phyloP scores from a whole-genome alignment of 1,139 yeast species.

The Pichia sp. region DNA sequence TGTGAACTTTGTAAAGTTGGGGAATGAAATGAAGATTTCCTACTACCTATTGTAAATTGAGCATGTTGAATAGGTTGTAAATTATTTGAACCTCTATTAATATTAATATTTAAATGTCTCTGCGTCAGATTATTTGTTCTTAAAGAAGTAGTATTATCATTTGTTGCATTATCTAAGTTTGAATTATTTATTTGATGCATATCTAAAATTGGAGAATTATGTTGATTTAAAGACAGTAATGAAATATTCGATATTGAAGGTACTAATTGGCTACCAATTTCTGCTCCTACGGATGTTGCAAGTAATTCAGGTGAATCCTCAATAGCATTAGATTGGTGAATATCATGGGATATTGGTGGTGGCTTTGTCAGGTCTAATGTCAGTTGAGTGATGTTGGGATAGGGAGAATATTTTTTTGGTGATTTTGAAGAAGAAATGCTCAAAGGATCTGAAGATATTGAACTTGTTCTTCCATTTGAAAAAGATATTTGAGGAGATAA shows the following conservation, averaged over 20 bases:
- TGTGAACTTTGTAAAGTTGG: slow-evolving; percentile 13
- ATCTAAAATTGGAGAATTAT: neutral
- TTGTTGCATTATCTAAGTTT: neutral
- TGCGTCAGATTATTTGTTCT: neutral
- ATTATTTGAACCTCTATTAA: slow-evolving; percentile 4
- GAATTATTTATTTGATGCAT: neutral
- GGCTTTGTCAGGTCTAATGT: slow-evolving; percentile 3
- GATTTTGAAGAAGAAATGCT: slow-evolving; percentile 1
- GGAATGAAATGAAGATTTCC: slow-evolving; percentile 17
- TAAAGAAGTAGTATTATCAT: neutral
- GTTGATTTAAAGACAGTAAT: slow-evolving; percentile 38
- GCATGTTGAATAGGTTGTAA: slow-evolving; percentile 5
- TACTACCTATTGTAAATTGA: slow-evolving; percentile 9
- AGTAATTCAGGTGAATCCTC: slow-evolving; percentile 50
- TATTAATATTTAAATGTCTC: slow-evolving; percentile 4
- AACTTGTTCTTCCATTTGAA: neutral
- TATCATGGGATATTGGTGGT: neutral
- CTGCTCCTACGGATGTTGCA: slow-evolving; percentile 51
- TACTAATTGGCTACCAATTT: slow-evolving; percentile 42
- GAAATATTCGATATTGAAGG: slow-evolving; percentile 54
- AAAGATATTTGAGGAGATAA: slow-evolving; percentile 4
- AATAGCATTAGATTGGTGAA: slow-evolving; percentile 1
- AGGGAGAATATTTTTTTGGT: neutral
- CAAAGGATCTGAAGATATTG: slow-evolving; percentile 4
- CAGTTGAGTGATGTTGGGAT: slow-evolving; percentile 1